Conservation (phyloP, 2,329 filamentous ascomycete genomes). For the Celoporthe dispersa region DNA sequence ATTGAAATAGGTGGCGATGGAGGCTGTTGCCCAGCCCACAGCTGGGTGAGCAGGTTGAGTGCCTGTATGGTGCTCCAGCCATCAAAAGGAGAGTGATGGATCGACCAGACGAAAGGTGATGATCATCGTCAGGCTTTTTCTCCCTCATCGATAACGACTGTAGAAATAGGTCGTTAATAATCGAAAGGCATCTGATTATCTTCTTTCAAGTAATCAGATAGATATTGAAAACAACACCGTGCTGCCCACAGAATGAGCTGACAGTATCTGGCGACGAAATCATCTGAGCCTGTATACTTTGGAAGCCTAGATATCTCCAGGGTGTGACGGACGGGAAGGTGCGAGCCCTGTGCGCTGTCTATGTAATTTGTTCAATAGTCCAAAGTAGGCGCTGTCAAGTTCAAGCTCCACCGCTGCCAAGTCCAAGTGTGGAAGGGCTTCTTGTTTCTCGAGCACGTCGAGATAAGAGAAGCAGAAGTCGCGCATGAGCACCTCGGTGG, state of each 20-base stretch:
- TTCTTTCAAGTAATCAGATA: not conserved
- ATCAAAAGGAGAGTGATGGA: slow-evolving; percentile 62
- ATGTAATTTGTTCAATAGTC: not conserved
- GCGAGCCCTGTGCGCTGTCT: not conserved
- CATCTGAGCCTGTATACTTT: not conserved
- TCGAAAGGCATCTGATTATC: not conserved
- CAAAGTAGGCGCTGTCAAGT: not conserved
- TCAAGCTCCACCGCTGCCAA: not conserved
- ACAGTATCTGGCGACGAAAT: not conserved
- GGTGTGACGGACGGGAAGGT: not conserved
- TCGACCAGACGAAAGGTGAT: not conserved
- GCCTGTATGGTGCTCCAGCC: slow-evolving; percentile 50
- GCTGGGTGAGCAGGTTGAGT: not conserved
- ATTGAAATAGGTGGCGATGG: not conserved
- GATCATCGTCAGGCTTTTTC: not conserved
- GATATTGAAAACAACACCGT: slow-evolving; percentile 20
- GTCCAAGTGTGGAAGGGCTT: not conserved
- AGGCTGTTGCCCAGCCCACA: not conserved
- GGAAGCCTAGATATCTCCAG: not conserved
- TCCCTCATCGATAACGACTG: not conserved
- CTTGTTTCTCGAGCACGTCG: slow-evolving; percentile 11
- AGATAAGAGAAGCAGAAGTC: slow-evolving; percentile 33
- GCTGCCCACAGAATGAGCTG: slow-evolving; percentile 18
- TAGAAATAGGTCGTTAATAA: not conserved
- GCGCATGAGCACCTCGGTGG: slow-evolving; percentile 32